Evolutionary conservation across 2,329 filamentous ascomycete genomes (phyloP), one percentile per base, ranked within the genome.

Genomic region (Orbilia brochopaga): DNA sequence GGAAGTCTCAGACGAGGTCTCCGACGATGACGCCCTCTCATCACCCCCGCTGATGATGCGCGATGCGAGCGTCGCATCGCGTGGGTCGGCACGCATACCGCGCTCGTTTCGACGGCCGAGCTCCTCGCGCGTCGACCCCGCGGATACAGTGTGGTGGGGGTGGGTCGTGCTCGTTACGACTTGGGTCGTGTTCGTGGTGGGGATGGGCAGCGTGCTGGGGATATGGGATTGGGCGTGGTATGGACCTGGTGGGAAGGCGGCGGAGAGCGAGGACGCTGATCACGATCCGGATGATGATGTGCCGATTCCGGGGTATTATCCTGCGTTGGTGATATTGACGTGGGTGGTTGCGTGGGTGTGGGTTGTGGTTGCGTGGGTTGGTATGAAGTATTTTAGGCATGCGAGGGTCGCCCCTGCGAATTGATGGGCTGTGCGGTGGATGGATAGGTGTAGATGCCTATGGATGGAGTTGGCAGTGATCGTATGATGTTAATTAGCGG

Each of bases 171-270:
- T 99, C 32, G 82, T 90, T 44, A 88, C 91, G 52, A 99, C 95
- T 0, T 99, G 95, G 94, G 82, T 95, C 50, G 92, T 97, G 24
- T 97, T 99, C 79, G 92, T 97, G 19, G 87, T 94, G 0, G 94
- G 94, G 32, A 97, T 99, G 90, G 94, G 94, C 59, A 96, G 90
- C 56, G 97, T 92, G 79, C 84, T 97, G 51, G 93, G 90, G 21
- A 87, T 97, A 21, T 99, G 94, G 94, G 94, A 88, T 79, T 99
- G 94, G 94, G 94, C 94, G 1, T 99, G 94, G 94, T 93, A 97
- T 81, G 93, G 97, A 2, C 56, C 73, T n/a, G 58, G 46, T 4
- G 74, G 75, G 58, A 19, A 64, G 65, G 58, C 58, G 23, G 57
- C n/a, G 17, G 44, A 27, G 42, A 15, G 19, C 24, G 69, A 56